Percentiles rank a stretch among this genome's conserved stretches.
Conservation (phyloP, 768 basidiomycete species). For the Hygrophorus russula region DNA sequence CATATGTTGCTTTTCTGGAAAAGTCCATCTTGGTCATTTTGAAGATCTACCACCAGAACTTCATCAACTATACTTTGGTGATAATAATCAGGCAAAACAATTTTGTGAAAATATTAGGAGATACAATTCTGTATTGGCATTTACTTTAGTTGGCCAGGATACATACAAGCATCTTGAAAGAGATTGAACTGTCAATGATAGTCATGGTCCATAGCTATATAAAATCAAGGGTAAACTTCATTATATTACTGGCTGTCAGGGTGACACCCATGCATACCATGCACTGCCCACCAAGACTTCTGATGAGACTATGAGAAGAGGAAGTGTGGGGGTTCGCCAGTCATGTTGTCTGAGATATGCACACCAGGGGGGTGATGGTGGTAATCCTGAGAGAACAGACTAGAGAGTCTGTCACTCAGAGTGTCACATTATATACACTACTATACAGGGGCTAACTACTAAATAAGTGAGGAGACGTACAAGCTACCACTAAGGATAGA, state of each 20-base stretch:
- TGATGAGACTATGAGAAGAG: too few relatives aligned
- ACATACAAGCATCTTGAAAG: slow-evolving; percentile 16
- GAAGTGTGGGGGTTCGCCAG: too few relatives aligned
- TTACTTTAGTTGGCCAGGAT: slow-evolving; percentile 19
- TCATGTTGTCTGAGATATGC: too few relatives aligned
- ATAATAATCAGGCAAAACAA: slow-evolving; percentile 4
- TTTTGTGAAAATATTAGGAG: slow-evolving; percentile 21
- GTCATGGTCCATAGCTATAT: slow-evolving; percentile 17
- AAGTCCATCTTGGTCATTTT: slow-evolving; percentile 17
- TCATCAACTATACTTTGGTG: slow-evolving; percentile 9
- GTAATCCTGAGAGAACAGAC: too few relatives aligned
- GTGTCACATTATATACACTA: too few relatives aligned
- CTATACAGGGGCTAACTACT: too few relatives aligned
- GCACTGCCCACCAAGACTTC: too few relatives aligned
- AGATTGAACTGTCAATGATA: slow-evolving; percentile 16
- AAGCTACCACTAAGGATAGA: too few relatives aligned
- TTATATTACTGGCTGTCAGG: slow-evolving; percentile 21
- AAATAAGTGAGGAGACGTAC: too few relatives aligned
- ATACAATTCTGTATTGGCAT: slow-evolving; percentile 25
- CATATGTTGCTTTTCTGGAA: slow-evolving; percentile 24
- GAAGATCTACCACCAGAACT: slow-evolving; percentile 16
- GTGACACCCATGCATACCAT: too few relatives aligned
- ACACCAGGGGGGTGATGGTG: too few relatives aligned
- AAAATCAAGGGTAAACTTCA: slow-evolving; percentile 19
- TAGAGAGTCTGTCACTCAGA: too few relatives aligned